Base-by-base conservation (phyloP, 495 filamentous ascomycete genomes). In the Hypomontagnella submonticulosa region DNA sequence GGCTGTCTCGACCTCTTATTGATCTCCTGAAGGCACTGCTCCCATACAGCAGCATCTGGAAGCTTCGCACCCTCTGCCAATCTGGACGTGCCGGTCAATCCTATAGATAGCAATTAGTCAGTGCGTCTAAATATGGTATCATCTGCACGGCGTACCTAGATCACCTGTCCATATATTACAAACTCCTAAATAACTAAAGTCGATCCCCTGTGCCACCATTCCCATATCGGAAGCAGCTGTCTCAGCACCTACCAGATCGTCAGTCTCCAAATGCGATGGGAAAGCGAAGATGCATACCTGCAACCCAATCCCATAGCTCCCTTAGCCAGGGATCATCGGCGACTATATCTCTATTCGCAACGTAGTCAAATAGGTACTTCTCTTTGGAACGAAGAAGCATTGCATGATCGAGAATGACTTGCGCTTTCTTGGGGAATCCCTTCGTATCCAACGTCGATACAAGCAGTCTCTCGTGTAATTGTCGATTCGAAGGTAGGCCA, bases 141-240 rank as follows among this genome's bases (percentile, higher is more conserved):
- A n/a, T 4, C 4, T 13, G 15, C 12, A 36, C 13, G 16, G 62
- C 81, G 44, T 72, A 89, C 91, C 88, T 48, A 92, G 73, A 34
- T 90, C 81, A 67, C 91, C 89, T 30, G 78, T 88, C 93, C 93
- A 97, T 12, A 97, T 84, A 36, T 84, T 84, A 53, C 84, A 80
- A 40, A 98, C 88, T 3, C 95, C 95, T 71, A 97, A 74, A 73
- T 92, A 99, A 68, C 88, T 92, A 38, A 97, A 73, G 67, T 97
- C 95, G 4, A 97, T 75, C 1, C 84, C 80, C 38, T 87, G 82
- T n/a, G 84, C 77, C 42, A 91, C 82, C 91, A 97, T 94, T 3
- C 87, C 86, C 36, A 87, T 84, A 47, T 88, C 82, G 18, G 81
- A 76, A 11, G 90, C 90, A 38, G 85, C 84, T 15, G 78, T 77